Percentiles rank a stretch among this genome's conserved stretches.
phyloP scores from a whole-genome alignment of 257 asterid species.

The Paraleonurus japonicus region DNA sequence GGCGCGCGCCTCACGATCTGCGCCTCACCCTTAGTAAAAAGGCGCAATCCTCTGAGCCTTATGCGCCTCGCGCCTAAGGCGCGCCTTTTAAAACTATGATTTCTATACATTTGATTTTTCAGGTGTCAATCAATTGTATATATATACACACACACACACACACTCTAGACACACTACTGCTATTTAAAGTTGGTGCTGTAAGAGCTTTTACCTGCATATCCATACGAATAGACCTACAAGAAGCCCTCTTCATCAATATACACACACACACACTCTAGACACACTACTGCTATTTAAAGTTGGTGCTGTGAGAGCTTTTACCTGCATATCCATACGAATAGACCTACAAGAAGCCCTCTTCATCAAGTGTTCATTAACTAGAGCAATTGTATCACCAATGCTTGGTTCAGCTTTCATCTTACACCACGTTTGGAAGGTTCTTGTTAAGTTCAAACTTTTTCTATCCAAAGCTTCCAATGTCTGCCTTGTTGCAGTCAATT shows the following conservation, averaged over 20 bases:
- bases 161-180: constrained; percentile 11
- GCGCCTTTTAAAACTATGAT: too few relatives aligned
- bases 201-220: constrained; percentile 63
- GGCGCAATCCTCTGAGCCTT: too few relatives aligned
- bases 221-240: constrained; percentile 46
- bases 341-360: constrained; percentile 47
- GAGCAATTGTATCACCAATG: constrained; percentile 41
- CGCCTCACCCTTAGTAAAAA: too few relatives aligned
- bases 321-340: constrained; percentile 70
- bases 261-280: not conserved
- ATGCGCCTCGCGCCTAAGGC: too few relatives aligned
- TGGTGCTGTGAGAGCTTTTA: constrained; percentile 23
- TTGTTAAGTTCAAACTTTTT: constrained; percentile 44
- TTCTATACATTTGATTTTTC: too few relatives aligned
- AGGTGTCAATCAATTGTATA: too few relatives aligned
- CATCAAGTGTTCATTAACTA: constrained; percentile 53
- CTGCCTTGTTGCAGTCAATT: constrained; percentile 57
- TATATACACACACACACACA: too few relatives aligned
- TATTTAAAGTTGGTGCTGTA: constrained; percentile 4
- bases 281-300: constrained; percentile 8
- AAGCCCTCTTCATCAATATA: constrained; percentile 41
- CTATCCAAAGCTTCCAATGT: constrained; percentile 47
- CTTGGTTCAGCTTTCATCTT: constrained; percentile 57
- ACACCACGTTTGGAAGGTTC: constrained; percentile 49
- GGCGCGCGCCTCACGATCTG: too few relatives aligned